Evolutionary conservation across 1,284 basidiomycete species (phyloP), one percentile per base, ranked within the genome.

Genomic region (Fistulinella cinereoalba): DNA sequence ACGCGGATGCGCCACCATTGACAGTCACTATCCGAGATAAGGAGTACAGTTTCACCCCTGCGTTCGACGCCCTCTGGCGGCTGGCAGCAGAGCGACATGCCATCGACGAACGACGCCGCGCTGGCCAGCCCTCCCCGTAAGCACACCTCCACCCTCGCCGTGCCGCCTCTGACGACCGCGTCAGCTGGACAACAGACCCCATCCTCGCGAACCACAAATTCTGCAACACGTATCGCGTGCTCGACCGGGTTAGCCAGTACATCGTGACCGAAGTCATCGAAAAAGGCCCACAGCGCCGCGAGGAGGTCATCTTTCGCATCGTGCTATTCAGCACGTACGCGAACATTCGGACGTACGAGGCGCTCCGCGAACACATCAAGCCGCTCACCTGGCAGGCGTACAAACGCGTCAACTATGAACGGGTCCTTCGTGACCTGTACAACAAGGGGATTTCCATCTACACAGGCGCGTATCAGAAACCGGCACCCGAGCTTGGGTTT

Each of bases 381-480:
- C 71, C 75, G 2, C 72, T 81, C 32, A 77, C 73, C 29, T 81
- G 79, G 75, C 54, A 65, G 38, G 61, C 60, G 11, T 86, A 78
- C 55, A 59, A 72, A 34, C 71, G 74, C 10, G 55, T 64, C 10
- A 56, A 67, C 16, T 86, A 85, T 51, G 60, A 66, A 37, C 56
- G 54, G 5, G 75, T 83, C 23, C 71, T 86, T 18, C 60, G 62
- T 11, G 48, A 56, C 12, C 69, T 74, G 16, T 68, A 69, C 44
- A 50, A 65, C 21, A 52, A 47, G 11, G 69, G 72, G 11, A 56
- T 62, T 37, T 40, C 71, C 3, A 67, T 86, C 18, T 85, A 83
- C 54, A 83, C 82, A 0, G 73, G 73, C n/a, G 73, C 83, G 11
- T 86, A 80, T 65, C 77, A 80, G 58, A 83, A 83, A 55, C 79